These are phyloP conservation scores for Teunomyces gatunensis DNA, from an alignment of 805 yeast species.

Conservation along the genomic window DNA sequence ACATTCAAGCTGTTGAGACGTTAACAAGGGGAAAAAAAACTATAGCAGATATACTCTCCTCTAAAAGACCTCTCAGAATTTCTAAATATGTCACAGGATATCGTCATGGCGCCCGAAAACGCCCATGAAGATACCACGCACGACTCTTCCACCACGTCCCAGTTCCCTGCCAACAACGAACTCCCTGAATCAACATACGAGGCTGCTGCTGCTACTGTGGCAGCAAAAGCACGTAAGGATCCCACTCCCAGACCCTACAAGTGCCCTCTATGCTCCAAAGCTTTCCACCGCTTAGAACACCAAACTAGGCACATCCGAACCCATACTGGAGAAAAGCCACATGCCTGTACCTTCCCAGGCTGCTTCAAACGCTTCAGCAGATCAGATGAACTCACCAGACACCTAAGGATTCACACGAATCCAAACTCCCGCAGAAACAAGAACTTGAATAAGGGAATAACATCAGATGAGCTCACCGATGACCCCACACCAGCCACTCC, in stretches of 20 bases:
- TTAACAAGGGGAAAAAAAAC: neutral
- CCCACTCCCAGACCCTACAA: slow-evolving; percentile 62
- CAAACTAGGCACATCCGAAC: slow-evolving; percentile 89
- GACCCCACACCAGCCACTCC: slow-evolving; percentile 1
- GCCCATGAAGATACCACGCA: neutral
- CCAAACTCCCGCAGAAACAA: slow-evolving; percentile 45
- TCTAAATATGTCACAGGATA: neutral
- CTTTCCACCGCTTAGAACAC: slow-evolving; percentile 86
- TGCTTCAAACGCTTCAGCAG: slow-evolving; percentile 79
- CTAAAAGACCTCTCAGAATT: neutral
- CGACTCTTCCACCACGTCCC: neutral
- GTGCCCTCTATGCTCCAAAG: slow-evolving; percentile 81
- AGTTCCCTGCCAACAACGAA: slow-evolving; percentile 1
- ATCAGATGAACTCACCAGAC: slow-evolving; percentile 84
- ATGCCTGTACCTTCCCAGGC: slow-evolving; percentile 79
- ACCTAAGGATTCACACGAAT: slow-evolving; percentile 73
- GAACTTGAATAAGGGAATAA: slow-evolving; percentile 20
- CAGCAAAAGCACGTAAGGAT: slow-evolving; percentile 8
- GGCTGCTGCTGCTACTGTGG: neutral
- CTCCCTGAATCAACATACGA: slow-evolving; percentile 1
- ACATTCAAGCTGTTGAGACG: neutral
- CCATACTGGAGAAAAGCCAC: slow-evolving; percentile 93
- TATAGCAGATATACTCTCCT: neutral
- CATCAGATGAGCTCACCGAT: neutral
- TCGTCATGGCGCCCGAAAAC: neutral